Evolutionary conservation across 768 basidiomycete species (phyloP).

Genomic region (Xanthoconium stramineum): DNA sequence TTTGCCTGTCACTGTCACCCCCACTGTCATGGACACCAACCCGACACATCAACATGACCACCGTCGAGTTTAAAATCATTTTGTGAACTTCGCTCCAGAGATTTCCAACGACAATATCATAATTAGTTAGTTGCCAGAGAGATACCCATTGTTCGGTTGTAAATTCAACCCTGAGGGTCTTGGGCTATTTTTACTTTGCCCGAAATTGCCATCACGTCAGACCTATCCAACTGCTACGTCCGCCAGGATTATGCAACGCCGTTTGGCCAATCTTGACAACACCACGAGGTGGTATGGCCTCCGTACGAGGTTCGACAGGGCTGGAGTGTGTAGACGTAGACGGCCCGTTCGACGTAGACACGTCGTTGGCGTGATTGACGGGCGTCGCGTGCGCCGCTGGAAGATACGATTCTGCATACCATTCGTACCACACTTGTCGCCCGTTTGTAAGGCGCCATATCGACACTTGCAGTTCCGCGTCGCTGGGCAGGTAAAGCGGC

Average conservation of each 20-base stretch:
- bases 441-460: constrained; percentile 93
- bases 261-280: constrained; percentile 94
- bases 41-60: too few relatives aligned
- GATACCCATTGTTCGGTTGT: background rate
- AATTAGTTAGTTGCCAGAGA: background rate
- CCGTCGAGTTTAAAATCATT: too few relatives aligned
- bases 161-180: background rate
- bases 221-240: constrained; percentile 92
- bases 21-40: background rate
- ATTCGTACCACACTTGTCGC: constrained; percentile 96
- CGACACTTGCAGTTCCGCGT: constrained; percentile 88
- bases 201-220: constrained; percentile 29
- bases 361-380: constrained; percentile 18
- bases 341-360: constrained; percentile 15
- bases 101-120: too few relatives aligned
- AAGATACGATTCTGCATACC: constrained; percentile 93
- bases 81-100: too few relatives aligned
- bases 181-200: background rate
- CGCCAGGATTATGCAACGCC: constrained; percentile 85
- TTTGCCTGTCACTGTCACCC: background rate
- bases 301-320: constrained; percentile 40
- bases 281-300: constrained; percentile 31
- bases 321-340: constrained; percentile 43
- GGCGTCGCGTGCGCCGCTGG: constrained; percentile 45
- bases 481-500: constrained; percentile 88